Evolutionary conservation across 495 filamentous ascomycete species (phyloP).

Genomic region (Annulohypoxylon nitens): DNA sequence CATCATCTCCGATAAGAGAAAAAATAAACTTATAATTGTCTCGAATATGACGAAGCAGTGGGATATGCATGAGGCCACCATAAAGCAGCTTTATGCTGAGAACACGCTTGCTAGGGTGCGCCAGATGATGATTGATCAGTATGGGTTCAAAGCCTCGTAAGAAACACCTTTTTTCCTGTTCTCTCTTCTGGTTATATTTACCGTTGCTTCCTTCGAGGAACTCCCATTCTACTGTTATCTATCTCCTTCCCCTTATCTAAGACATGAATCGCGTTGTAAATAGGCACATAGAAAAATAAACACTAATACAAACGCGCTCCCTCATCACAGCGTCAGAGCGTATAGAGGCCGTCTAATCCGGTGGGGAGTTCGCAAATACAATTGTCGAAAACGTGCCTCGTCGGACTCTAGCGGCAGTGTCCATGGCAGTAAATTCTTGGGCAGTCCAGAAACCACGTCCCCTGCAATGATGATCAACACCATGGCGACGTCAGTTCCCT

Average conservation of each 20-base stretch:
- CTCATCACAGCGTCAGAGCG: constrained; percentile 43
- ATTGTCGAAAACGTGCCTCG: constrained; percentile 50
- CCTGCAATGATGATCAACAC: constrained; percentile 12
- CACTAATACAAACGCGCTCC: constrained; percentile 11
- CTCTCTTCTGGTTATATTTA: neutral
- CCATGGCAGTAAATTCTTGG: constrained; percentile 16
- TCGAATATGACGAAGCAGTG: constrained; percentile 61
- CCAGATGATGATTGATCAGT: constrained; percentile 56
- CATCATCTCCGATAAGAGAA: constrained; percentile 8
- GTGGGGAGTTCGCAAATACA: constrained; percentile 63
- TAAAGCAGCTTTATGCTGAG: constrained; percentile 57
- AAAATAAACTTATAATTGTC: neutral
- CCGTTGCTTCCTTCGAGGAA: neutral
- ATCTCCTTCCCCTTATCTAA: neutral
- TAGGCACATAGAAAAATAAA: neutral
- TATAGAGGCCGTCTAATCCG: constrained; percentile 60
- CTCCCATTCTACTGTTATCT: neutral
- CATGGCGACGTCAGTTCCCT: neutral
- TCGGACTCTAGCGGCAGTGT: constrained; percentile 25
- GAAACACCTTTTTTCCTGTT: constrained; percentile 30
- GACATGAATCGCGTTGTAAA: neutral
- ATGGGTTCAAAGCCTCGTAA: constrained; percentile 62
- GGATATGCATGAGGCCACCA: constrained; percentile 54
- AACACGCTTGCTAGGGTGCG: constrained; percentile 59
- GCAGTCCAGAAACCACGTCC: constrained; percentile 23